Conservation (phyloP, 2,329 filamentous ascomycete genomes). For the Calonectria crousiana region DNA sequence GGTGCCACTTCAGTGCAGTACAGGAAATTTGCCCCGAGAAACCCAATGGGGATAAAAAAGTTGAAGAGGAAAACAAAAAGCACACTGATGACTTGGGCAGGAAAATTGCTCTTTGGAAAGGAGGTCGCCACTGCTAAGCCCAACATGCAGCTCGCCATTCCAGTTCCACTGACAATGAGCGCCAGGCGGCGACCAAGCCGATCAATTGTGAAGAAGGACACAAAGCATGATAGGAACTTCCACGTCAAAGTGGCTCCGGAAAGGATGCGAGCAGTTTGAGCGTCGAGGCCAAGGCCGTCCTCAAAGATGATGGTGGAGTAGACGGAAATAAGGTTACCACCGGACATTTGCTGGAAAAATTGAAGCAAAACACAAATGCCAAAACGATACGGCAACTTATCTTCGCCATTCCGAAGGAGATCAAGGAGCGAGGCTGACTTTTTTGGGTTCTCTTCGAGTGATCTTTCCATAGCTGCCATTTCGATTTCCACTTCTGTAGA, state of each 20-base stretch:
- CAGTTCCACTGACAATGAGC: not conserved
- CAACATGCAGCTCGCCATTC: not conserved
- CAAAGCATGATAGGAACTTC: not conserved
- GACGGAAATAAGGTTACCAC: not conserved
- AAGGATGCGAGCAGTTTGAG: not conserved
- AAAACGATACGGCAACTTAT: not conserved
- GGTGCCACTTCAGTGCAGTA: not conserved
- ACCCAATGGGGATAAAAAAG: slow-evolving; percentile 4
- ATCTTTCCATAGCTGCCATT: not conserved
- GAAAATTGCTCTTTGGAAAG: not conserved
- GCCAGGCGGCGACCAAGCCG: not conserved
- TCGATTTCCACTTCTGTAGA: not conserved
- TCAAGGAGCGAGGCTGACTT: not conserved
- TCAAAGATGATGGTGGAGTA: slow-evolving; percentile 7
- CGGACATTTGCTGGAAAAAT: slow-evolving; percentile 6
- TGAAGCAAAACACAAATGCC: not conserved
- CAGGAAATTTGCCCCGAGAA: not conserved
- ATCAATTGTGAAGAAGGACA: not conserved
- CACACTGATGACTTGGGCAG: not conserved
- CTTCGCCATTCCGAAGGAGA: not conserved
- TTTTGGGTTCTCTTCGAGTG: not conserved
- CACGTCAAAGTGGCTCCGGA: not conserved
- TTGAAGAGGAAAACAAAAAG: not conserved
- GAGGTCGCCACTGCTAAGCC: not conserved
- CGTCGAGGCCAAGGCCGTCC: not conserved